Percentiles rank a stretch among this genome's conserved stretches.
These are phyloP conservation scores for Clavispora fructus DNA, from an alignment of 805 yeast species.

Conservation along the genomic window DNA sequence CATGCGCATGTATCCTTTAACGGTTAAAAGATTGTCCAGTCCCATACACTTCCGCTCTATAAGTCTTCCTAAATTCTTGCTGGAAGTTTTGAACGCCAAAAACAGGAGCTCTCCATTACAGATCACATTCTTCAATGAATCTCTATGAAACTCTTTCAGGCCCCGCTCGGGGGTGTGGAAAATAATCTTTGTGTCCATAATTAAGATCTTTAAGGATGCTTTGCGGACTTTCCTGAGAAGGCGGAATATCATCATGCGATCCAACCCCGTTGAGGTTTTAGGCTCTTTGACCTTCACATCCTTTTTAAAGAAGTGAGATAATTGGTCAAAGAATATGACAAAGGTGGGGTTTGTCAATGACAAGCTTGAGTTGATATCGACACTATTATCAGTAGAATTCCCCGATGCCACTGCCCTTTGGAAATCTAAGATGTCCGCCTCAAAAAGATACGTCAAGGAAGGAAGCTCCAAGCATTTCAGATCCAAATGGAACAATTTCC, in stretches of 20 bases:
- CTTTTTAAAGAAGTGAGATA: slow-evolving; percentile 13
- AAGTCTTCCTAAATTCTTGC: slow-evolving; percentile 17
- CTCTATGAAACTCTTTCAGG: slow-evolving; percentile 12
- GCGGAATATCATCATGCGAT: background rate
- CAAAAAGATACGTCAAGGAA: slow-evolving; percentile 23
- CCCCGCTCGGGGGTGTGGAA: slow-evolving; percentile 26
- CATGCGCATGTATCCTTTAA: slow-evolving; percentile 25
- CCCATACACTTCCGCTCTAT: slow-evolving; percentile 2
- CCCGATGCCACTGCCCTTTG: slow-evolving; percentile 13
- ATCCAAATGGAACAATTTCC: slow-evolving; percentile 23
- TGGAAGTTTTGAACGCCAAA: slow-evolving; percentile 23
- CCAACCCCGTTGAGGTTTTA: background rate
- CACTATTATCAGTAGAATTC: slow-evolving; percentile 4
- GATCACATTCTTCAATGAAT: slow-evolving; percentile 22
- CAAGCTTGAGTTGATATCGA: slow-evolving; percentile 15
- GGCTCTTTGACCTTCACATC: slow-evolving; percentile 2
- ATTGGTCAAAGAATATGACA: slow-evolving; percentile 35
- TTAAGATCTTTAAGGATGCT: slow-evolving; percentile 19
- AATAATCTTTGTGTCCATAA: slow-evolving; percentile 26
- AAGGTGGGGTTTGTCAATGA: slow-evolving; percentile 31
- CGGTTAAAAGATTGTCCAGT: background rate
- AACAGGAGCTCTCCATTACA: slow-evolving; percentile 19
- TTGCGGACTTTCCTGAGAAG: slow-evolving; percentile 11
- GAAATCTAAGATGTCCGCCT: slow-evolving; percentile 19
- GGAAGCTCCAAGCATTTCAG: slow-evolving; percentile 32